A percentile compares a stretch with the other conserved stretches of the same genome.
Evolutionary conservation across 257 asterid species (phyloP).

Genomic region (Linderniella brevidens): DNA sequence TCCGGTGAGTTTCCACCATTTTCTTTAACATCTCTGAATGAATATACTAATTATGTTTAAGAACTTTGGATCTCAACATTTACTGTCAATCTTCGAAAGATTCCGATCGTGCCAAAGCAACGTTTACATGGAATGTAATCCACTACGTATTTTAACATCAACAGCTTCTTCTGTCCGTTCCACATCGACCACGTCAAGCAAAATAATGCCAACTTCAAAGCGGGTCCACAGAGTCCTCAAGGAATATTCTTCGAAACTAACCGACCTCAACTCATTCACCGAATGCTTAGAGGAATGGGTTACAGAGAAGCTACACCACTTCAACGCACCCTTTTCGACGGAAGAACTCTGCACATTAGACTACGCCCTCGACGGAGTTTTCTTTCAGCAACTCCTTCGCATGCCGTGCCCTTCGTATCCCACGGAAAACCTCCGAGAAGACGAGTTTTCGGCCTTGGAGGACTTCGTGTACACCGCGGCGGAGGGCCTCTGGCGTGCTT

Average conservation of each 20-base stretch:
- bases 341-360: slow-evolving; percentile 53
- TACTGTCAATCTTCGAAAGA: background rate
- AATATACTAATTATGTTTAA: background rate
- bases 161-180: slow-evolving; percentile 33
- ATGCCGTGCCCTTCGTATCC: slow-evolving; percentile 53
- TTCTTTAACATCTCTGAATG: background rate
- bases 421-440: slow-evolving; percentile 42
- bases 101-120: no score
- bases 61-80: slow-evolving; percentile 2
- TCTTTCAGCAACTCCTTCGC: slow-evolving; percentile 76
- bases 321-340: slow-evolving; percentile 38
- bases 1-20: slow-evolving; percentile 27
- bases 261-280: slow-evolving; percentile 31
- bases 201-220: slow-evolving; percentile 43
- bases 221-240: slow-evolving; percentile 43
- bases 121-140: slow-evolving; percentile 4
- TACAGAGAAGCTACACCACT: slow-evolving; percentile 21
- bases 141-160: background rate
- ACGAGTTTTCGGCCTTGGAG: slow-evolving; percentile 55
- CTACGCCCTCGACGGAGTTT: slow-evolving; percentile 57
- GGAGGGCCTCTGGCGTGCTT: slow-evolving; percentile 62
- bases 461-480: slow-evolving; percentile 64
- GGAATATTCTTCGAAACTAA: slow-evolving; percentile 38
- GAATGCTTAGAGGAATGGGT: slow-evolving; percentile 56
- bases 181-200: slow-evolving; percentile 33